Percentiles rank a stretch among this genome's conserved stretches.
These are phyloP conservation scores for Penicillium sp. DNA, from an alignment of 2,329 filamentous ascomycete species.

Conservation along the genomic window DNA sequence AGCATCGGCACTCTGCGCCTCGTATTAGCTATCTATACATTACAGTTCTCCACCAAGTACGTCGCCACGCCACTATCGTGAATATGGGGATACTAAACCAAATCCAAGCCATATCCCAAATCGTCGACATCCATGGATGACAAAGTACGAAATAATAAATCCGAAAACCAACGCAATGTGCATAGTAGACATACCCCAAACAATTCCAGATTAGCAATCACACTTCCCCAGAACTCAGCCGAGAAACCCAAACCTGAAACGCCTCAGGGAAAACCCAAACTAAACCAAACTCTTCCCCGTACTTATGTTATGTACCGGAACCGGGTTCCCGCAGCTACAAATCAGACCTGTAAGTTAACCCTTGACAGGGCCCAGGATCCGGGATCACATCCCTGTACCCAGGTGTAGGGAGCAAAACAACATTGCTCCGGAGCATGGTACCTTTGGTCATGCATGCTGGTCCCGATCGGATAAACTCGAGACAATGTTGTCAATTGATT, in stretches of 20 bases:
- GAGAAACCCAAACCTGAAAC: not conserved
- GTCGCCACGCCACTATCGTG: not conserved
- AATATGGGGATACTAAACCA: not conserved
- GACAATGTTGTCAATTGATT: conserved; percentile 4
- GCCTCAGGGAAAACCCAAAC: not conserved
- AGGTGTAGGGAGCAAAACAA: not conserved
- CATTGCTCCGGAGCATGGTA: not conserved
- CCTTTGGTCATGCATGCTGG: not conserved
- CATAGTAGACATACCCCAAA: too few relatives aligned
- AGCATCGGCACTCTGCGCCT: not conserved
- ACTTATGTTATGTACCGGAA: not conserved
- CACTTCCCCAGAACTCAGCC: not conserved
- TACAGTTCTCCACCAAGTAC: not conserved
- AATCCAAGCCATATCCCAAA: not conserved
- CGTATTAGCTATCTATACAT: not conserved
- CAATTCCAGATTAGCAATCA: not conserved
- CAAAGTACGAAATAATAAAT: not conserved
- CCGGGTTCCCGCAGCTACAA: not conserved
- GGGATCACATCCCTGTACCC: conserved; percentile 3
- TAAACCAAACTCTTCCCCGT: not conserved
- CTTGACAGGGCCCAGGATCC: conserved; percentile 2
- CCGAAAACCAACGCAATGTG: too few relatives aligned
- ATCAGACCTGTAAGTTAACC: not conserved
- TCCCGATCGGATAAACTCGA: not conserved
- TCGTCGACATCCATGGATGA: not conserved